Conservation (phyloP, 805 yeast genomes). For the Yamadazyma tumulicola region DNA sequence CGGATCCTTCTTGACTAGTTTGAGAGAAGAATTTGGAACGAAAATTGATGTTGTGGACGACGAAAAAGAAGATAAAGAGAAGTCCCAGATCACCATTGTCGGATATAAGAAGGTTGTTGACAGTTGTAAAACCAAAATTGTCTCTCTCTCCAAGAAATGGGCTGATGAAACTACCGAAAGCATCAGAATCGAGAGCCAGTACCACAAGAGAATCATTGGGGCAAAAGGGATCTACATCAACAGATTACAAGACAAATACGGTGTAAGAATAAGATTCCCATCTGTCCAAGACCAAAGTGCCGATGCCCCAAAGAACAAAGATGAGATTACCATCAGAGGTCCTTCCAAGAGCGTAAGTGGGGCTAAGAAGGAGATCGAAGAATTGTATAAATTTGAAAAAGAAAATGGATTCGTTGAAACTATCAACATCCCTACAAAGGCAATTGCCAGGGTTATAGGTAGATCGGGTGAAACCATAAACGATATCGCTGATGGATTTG, state of each 20-base stretch:
- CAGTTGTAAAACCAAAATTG: conserved; percentile 61
- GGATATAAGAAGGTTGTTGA: conserved; percentile 81
- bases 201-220: conserved; percentile 82
- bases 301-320: conserved; percentile 44
- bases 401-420: conserved; percentile 72
- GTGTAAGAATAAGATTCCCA: conserved; percentile 78
- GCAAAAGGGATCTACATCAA: conserved; percentile 75
- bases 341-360: conserved; percentile 86
- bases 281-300: conserved; percentile 24
- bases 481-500: conserved; percentile 69
- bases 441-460: conserved; percentile 87
- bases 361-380: conserved; percentile 81
- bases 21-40: conserved; percentile 73
- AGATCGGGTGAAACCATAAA: conserved; percentile 80
- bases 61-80: conserved; percentile 21
- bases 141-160: conserved; percentile 63
- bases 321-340: conserved; percentile 74
- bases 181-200: conserved; percentile 69
- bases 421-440: conserved; percentile 65
- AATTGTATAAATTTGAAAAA: conserved; percentile 78
- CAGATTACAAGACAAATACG: conserved; percentile 84
- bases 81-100: conserved; percentile 53
- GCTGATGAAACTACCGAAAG: conserved; percentile 73
- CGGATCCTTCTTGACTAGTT: conserved; percentile 67
- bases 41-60: conserved; percentile 68